These are phyloP conservation scores for Penicillium robsamsonii DNA, from an alignment of 495 filamentous ascomycete genomes.

Conservation along the genomic window DNA sequence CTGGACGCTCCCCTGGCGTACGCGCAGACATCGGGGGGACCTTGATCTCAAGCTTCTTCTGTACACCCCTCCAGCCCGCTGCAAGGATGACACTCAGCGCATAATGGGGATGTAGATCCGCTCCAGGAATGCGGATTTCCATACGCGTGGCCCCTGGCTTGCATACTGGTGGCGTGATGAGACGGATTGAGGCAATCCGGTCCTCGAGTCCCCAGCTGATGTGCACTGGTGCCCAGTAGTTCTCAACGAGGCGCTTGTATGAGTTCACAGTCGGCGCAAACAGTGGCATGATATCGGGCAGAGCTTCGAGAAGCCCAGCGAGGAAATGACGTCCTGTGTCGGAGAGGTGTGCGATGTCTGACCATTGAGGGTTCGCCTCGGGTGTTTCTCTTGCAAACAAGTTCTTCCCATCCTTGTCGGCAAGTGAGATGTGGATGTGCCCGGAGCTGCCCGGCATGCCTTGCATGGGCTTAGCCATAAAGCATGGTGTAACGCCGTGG, in stretches of 20 bases:
- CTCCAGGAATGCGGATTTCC: constrained; percentile 83
- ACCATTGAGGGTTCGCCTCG: constrained; percentile 63
- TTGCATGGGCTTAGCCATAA: constrained; percentile 92
- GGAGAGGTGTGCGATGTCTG: constrained; percentile 71
- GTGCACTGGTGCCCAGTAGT: constrained; percentile 95
- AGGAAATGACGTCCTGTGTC: constrained; percentile 86
- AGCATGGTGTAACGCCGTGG: constrained; percentile 86
- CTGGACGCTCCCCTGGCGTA: constrained; percentile 29
- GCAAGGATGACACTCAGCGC: constrained; percentile 79
- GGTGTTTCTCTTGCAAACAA: constrained; percentile 67
- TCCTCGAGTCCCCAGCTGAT: constrained; percentile 94
- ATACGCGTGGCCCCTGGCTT: constrained; percentile 76
- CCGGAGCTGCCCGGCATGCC: constrained; percentile 86
- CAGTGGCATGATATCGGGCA: constrained; percentile 91
- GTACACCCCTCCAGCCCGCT: constrained; percentile 78
- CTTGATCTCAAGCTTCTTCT: constrained; percentile 76
- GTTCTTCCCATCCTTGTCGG: constrained; percentile 63
- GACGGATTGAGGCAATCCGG: constrained; percentile 78
- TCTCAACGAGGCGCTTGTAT: constrained; percentile 93
- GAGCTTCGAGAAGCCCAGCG: constrained; percentile 77
- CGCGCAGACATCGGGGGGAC: constrained; percentile 65
- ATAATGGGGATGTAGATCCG: constrained; percentile 81
- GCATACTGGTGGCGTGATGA: constrained; percentile 81
- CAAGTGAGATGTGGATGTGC: constrained; percentile 81
- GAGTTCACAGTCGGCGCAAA: constrained; percentile 90